Evolutionary conservation across 768 basidiomycete genomes (phyloP).

Genomic region (Rhodotorula kratochvilovae): DNA sequence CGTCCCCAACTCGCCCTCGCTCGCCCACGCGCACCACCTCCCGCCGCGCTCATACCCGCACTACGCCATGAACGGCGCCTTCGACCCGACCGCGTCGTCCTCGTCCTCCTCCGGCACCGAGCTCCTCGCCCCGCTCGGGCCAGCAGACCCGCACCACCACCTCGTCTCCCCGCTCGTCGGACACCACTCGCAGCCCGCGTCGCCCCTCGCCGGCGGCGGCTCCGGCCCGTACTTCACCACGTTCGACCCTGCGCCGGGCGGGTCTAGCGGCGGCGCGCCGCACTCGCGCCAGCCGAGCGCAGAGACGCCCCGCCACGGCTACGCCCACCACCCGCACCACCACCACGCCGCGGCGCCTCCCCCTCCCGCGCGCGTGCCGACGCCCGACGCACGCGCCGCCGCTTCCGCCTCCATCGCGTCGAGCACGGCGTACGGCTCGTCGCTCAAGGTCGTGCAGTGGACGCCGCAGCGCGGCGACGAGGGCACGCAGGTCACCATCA

Average conservation of each 20-base stretch:
- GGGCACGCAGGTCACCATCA: conserved; percentile 35
- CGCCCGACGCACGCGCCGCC: neutral
- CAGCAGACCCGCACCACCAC: neutral
- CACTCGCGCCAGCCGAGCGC: neutral
- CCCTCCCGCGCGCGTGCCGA: neutral
- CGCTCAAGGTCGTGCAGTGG: conserved; percentile 25
- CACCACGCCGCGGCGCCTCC: no score
- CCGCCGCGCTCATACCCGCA: neutral
- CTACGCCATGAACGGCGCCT: conserved; percentile 1
- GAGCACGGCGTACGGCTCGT: neutral
- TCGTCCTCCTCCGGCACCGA: neutral
- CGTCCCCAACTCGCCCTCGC: conserved; percentile 2
- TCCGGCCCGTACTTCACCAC: neutral
- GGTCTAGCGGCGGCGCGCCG: neutral
- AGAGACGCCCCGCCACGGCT: neutral
- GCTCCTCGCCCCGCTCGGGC: neutral
- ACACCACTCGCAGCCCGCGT: neutral
- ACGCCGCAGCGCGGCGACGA: conserved; percentile 34
- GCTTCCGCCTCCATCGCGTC: neutral
- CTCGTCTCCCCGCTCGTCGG: neutral
- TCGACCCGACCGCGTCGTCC: neutral
- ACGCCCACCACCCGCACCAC: no score
- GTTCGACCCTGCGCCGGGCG: neutral
- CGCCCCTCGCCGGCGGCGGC: neutral
- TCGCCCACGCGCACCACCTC: neutral